Base-by-base conservation (phyloP, 345 rosid species). In the Litchi chinensis region DNA sequence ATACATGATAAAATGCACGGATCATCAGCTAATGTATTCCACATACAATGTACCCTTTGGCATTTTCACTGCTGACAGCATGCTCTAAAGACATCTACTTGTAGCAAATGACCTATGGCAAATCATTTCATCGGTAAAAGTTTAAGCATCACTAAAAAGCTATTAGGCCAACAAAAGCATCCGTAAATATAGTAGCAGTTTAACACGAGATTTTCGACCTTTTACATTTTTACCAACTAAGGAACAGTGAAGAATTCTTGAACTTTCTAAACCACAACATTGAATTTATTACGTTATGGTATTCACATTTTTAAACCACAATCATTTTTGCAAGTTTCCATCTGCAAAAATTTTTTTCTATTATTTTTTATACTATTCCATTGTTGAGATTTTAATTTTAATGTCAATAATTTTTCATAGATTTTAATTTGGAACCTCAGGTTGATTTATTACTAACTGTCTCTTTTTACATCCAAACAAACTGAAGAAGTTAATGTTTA, bases 11-110 rank as follows among this genome's bases (percentile, higher is more conserved):
- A 48, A 56, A 16, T 10, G 59, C 44, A 46, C 12, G 52, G 46
- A 65, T 64, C 60, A 65, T 39, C 65, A 19, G 66, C 37, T 64
- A 18, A 32, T 76, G 57, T 7, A 68, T 52, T 48, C 60, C 60
- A 41, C 13, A 18, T 41, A 13, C 3, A 32, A 41, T 68, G 10
- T 13, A 40, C 19, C 4, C 16, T 52, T 16, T 18, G 5, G 39
- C 69, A 77, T 59, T 18, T 72, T 19, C 11, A 54, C 65, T 13
- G 10, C 5, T 18, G 16, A 72, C 26, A 37, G 46, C n/a, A 66
- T 32, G 41, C 15, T 66, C 12, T 66, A 66, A 9, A 66, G 70
- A n/a, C 6, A n/a, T 13, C 26, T 43, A 43, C 22, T 28, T 10
- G 18, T 26, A 24, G 44, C 7, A 77, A 39, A 24, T 78, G 76